A percentile compares a stretch with the other conserved stretches of the same genome.
These are phyloP conservation scores for Pseudogymnoascus sp. DNA, from an alignment of 2,329 filamentous ascomycete genomes.

Conservation along the genomic window DNA sequence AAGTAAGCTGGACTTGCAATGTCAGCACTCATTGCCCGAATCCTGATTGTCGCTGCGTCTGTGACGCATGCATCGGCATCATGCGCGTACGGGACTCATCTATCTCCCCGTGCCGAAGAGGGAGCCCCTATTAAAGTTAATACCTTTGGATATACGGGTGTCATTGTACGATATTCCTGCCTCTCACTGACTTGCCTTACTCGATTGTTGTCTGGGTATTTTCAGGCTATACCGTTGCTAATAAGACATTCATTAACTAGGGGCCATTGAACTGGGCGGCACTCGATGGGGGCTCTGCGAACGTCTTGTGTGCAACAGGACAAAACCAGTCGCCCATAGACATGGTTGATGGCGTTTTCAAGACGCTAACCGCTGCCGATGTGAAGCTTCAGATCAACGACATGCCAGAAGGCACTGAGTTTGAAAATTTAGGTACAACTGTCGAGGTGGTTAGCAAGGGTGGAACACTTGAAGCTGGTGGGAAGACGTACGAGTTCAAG, in stretches of 20 bases:
- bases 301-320: slow-evolving; percentile 3
- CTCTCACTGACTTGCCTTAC: neutral
- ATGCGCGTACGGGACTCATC: slow-evolving; percentile 35
- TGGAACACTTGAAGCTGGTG: slow-evolving; percentile 10
- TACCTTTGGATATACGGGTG: slow-evolving; percentile 34
- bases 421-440: slow-evolving; percentile 11
- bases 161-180: slow-evolving; percentile 25
- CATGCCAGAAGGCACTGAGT: slow-evolving; percentile 7
- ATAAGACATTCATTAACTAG: neutral
- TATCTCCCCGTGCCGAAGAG: slow-evolving; percentile 30
- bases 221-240: neutral
- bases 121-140: slow-evolving; percentile 28
- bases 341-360: neutral
- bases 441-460: slow-evolving; percentile 9
- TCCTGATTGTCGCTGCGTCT: slow-evolving; percentile 17
- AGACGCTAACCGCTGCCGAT: neutral
- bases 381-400: slow-evolving; percentile 1
- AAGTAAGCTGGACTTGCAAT: slow-evolving; percentile 5
- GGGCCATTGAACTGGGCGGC: slow-evolving; percentile 5
- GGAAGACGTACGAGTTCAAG: slow-evolving; percentile 14
- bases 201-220: neutral
- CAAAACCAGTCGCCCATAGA: slow-evolving; percentile 8
- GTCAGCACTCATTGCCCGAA: neutral
- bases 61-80: slow-evolving; percentile 29
- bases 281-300: neutral